These are phyloP conservation scores for Chlamydomonas sp. DNA, from an alignment of 139 green algal species.

Conservation along the genomic window DNA sequence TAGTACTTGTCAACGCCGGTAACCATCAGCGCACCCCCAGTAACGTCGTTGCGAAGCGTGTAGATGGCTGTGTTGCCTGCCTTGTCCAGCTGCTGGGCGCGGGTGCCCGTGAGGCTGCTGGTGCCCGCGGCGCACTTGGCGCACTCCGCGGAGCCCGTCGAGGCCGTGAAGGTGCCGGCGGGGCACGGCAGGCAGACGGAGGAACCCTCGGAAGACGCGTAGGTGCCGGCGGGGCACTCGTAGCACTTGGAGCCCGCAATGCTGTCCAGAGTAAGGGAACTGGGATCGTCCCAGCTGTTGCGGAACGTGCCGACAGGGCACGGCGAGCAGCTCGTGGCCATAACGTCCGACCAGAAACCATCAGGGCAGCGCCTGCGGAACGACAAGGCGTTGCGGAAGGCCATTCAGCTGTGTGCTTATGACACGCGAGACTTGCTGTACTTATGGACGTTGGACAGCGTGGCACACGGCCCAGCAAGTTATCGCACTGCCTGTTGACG, in stretches of 20 bases:
- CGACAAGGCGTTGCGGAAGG: too few relatives aligned
- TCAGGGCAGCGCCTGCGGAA: slow-evolving; percentile 31
- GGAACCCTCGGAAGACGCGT: not conserved
- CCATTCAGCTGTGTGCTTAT: not conserved
- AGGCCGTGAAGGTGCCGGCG: not conserved
- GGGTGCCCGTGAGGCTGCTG: slow-evolving; percentile 5
- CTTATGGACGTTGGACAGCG: not conserved
- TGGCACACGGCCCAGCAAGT: not conserved
- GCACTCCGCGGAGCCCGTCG: not conserved
- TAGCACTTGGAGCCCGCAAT: not conserved
- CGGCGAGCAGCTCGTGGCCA: not conserved
- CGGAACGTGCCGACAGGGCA: slow-evolving; percentile 35
- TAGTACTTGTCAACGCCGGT: not conserved
- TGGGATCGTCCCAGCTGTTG: slow-evolving; percentile 25
- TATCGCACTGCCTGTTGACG: not conserved
- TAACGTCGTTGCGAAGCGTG: not conserved
- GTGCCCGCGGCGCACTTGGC: not conserved
- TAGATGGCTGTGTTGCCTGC: not conserved
- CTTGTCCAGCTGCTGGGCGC: slow-evolving; percentile 15
- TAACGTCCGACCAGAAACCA: not conserved
- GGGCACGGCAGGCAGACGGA: slow-evolving; percentile 26
- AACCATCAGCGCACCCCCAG: not conserved
- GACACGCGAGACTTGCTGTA: not conserved
- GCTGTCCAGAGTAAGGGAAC: not conserved
- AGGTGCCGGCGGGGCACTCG: slow-evolving; percentile 26